Evolutionary conservation across 768 basidiomycete species (phyloP).

Genomic region (Naematelia encephala): DNA sequence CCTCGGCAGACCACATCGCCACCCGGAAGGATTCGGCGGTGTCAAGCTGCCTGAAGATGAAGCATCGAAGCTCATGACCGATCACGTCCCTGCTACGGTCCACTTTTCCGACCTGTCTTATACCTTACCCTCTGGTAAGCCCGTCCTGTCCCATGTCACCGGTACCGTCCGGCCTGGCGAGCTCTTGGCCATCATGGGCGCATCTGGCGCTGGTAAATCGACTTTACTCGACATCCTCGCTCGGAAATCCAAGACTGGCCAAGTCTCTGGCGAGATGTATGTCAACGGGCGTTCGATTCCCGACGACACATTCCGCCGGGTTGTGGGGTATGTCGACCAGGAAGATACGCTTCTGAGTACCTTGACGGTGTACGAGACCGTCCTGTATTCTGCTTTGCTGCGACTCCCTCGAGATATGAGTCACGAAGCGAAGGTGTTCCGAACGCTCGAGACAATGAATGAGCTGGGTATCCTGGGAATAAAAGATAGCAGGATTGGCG

Average conservation of each 20-base stretch:
- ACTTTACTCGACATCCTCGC: slow-evolving; percentile 96
- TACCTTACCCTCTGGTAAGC: slow-evolving; percentile 60
- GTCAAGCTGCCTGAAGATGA: slow-evolving; percentile 68
- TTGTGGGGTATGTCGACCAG: slow-evolving; percentile 95
- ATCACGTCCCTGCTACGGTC: slow-evolving; percentile 90
- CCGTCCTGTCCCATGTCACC: slow-evolving; percentile 74
- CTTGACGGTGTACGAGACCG: slow-evolving; percentile 95
- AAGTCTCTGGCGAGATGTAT: slow-evolving; percentile 68
- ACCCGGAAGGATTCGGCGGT: slow-evolving; percentile 56
- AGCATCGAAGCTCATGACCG: slow-evolving; percentile 79
- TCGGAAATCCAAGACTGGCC: slow-evolving; percentile 77
- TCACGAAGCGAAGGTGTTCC: slow-evolving; percentile 85
- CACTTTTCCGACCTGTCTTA: slow-evolving; percentile 86
- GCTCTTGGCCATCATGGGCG: slow-evolving; percentile 93
- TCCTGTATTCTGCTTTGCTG: slow-evolving; percentile 86
- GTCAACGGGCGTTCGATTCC: slow-evolving; percentile 79
- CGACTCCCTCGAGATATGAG: slow-evolving; percentile 93
- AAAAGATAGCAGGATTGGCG: slow-evolving; percentile 83
- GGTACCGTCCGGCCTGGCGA: slow-evolving; percentile 84
- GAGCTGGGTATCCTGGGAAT: slow-evolving; percentile 91
- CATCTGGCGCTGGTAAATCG: slow-evolving; percentile 93
- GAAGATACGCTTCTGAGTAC: slow-evolving; percentile 97
- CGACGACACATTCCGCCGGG: slow-evolving; percentile 72
- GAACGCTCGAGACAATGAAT: slow-evolving; percentile 92
- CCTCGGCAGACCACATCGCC: slow-evolving; percentile 67